Evolutionary conservation across 148 eudicot species (phyloP), one percentile per base, ranked within the genome.

Genomic region (Dianthus caryophyllus): DNA sequence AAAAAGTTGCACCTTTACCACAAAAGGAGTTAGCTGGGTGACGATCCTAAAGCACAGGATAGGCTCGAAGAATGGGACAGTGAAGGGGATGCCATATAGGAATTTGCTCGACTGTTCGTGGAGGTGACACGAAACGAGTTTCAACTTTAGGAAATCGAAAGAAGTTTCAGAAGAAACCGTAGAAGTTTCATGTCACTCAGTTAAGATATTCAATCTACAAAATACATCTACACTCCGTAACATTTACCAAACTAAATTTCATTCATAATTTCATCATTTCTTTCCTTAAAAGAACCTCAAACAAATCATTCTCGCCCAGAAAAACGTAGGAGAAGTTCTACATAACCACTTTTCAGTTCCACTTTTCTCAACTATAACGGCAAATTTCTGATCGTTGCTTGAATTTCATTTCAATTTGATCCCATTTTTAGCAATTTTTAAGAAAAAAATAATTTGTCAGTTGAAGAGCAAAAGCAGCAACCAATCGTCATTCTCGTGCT

Each of bases 131-230:
- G 93, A 30, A 89, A 87, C 5, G 83, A 89, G 61, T 89, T 92
- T 41, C 76, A 78, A 61, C 89, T 84, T 1, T 92, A 96, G 97
- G 93, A 88, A 64, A 89, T 69, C 48, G 97, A 89, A 92, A 89
- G 87, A 85, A 79, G 58, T 71, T 92, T 49, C 78, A 85, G 43
- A 92, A 91, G 82, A 80, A 85, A 61, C 79, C 74, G 0, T 68
- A 67, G 15, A 92, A 80, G 64, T 87, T 88, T 44, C 82, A 71
- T 77, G 90, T 90, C 9, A 62, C 87, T 2, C n/a, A n/a, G n/a
- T n/a, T n/a, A n/a, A n/a, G n/a, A n/a, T n/a, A n/a, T n/a, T n/a
- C n/a, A n/a, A n/a, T n/a, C n/a, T n/a, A n/a, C n/a, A n/a, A n/a
- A n/a, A n/a, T n/a, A n/a, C n/a, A n/a, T n/a, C n/a, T n/a, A n/a